Evolutionary conservation across 805 yeast genomes (phyloP), one percentile per base, ranked within the genome.

Genomic region (Ogataea polymorpha): DNA sequence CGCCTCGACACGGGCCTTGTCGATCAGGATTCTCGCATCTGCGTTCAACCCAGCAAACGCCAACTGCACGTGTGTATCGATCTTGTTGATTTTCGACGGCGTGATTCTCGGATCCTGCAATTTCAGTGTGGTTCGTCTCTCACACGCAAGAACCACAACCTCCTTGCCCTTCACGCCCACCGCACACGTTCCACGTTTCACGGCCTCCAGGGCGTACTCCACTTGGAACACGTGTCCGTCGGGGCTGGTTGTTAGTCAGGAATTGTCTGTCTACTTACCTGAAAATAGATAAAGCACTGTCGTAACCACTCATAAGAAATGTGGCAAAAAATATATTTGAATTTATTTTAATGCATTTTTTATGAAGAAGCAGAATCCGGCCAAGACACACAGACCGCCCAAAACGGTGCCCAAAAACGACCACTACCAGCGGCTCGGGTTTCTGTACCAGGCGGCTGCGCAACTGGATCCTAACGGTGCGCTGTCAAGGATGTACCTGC

Each of bases 151-250:
- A 9, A 93, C 96, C 9, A 93, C 98, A 44, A 82, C 79, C 46
- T 81, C 82, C 48, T 76, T 74, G 39, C 98, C 98, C 63, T 90
- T 91, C 45, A 93, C 91, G 29, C 97, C 99, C 34, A 93, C 96
- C 2, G 98, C 96, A 62, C 96, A 88, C 3, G 99, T 93, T 45
- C 99, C 99, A 67, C 98, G 79, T 62, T 91, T 93, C 32, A 93
- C 99, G 0, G 99, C 99, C 63, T 93, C 99, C 28, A 85, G 75
- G 18, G 99, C 99, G 58, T 93, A 93, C 66, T 93, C 98, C 30
- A 93, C 99, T 75, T 93, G 99, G 74, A 91, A 91, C 62, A 91
- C 96, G 64, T 91, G 97, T 46, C 99, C 99, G 70, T 91, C 99
- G 52, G 99, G 99, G 66, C 93, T 85, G 6, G 10, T n/a, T 41